Conservation (phyloP, 2,329 filamentous ascomycete species). For the Podosphaera leucotricha region DNA sequence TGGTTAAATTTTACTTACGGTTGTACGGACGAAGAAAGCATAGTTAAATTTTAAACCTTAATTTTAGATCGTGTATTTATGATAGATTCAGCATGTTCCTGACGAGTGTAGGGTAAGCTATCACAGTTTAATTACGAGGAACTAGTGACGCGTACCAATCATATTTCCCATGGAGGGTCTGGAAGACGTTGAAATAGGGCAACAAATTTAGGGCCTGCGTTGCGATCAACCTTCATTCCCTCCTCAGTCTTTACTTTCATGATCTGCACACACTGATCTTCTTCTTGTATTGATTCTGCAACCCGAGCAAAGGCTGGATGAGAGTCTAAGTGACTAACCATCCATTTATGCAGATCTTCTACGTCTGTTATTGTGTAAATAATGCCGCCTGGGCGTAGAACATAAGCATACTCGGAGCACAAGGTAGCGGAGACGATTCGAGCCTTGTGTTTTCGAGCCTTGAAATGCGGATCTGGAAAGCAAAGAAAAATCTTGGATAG, state of each 20-base stretch:
- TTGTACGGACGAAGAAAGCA: too few species aligned
- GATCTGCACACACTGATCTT: constrained; percentile 44
- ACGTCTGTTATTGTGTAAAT: constrained; percentile 97
- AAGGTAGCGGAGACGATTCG: constrained; percentile 76
- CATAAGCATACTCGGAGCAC: constrained; percentile 84
- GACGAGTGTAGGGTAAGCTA: too few species aligned
- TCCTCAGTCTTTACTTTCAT: constrained; percentile 83
- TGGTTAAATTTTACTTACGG: too few species aligned
- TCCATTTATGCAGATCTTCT: constrained; percentile 80
- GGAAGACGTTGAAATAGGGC: constrained; percentile 63
- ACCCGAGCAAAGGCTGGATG: constrained; percentile 64
- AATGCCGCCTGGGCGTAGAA: constrained; percentile 57
- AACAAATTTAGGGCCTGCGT: constrained; percentile 76
- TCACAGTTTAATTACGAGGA: too few species aligned
- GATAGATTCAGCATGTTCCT: too few species aligned
- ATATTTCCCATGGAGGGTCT: constrained; percentile 28
- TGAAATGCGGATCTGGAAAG: constrained; percentile 97
- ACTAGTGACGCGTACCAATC: too few species aligned
- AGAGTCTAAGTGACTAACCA: constrained; percentile 61
- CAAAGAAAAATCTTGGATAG: constrained; percentile 88
- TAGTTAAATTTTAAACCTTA: too few species aligned
- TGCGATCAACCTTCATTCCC: constrained; percentile 84
- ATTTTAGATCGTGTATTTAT: too few species aligned
- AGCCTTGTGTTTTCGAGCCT: constrained; percentile 89
- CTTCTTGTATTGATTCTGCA: constrained; percentile 38